Percentiles rank a stretch among this genome's conserved stretches.
Evolutionary conservation across 352 stramenopile species (phyloP).

Genomic region (Globisporangium splendens): DNA sequence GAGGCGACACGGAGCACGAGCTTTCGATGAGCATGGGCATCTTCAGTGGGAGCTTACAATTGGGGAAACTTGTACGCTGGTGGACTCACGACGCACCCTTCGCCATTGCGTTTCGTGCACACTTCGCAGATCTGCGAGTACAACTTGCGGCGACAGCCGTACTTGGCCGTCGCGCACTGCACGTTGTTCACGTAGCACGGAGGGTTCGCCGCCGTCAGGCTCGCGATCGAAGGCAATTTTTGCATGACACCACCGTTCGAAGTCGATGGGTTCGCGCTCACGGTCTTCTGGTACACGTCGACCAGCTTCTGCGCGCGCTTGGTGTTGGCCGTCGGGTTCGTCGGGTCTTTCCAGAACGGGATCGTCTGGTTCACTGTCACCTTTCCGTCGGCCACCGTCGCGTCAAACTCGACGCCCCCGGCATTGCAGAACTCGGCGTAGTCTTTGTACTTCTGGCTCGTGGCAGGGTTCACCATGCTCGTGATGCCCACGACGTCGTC

Average conservation of each 20-base stretch:
- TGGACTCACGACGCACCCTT: slow-evolving; percentile 35
- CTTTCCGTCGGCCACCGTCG: slow-evolving; percentile 12
- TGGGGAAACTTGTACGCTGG: slow-evolving; percentile 4
- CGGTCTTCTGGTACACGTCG: slow-evolving; percentile 32
- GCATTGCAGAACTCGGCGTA: slow-evolving; percentile 61
- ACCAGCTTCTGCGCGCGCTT: slow-evolving; percentile 42
- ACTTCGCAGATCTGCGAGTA: slow-evolving; percentile 60
- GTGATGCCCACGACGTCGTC: slow-evolving; percentile 77
- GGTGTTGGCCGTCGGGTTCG: slow-evolving; percentile 37
- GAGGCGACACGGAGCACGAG: no score
- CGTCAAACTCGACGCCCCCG: slow-evolving; percentile 51
- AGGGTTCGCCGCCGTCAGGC: slow-evolving; percentile 37
- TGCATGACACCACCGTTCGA: slow-evolving; percentile 41
- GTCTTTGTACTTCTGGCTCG: slow-evolving; percentile 30
- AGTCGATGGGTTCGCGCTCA: slow-evolving; percentile 23
- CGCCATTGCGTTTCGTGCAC: slow-evolving; percentile 19
- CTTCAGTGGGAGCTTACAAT: background rate
- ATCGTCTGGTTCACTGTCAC: slow-evolving; percentile 17
- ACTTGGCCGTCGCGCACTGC: slow-evolving; percentile 34
- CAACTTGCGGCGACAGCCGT: slow-evolving; percentile 49
- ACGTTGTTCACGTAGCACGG: slow-evolving; percentile 61
- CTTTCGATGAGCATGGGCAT: no score
- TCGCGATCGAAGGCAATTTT: slow-evolving; percentile 30
- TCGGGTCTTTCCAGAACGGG: slow-evolving; percentile 65
- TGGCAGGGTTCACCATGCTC: slow-evolving; percentile 40